These are phyloP conservation scores for Hemisphaericaspora xylanilytica DNA, from an alignment of 1,139 yeast genomes.

Conservation along the genomic window DNA sequence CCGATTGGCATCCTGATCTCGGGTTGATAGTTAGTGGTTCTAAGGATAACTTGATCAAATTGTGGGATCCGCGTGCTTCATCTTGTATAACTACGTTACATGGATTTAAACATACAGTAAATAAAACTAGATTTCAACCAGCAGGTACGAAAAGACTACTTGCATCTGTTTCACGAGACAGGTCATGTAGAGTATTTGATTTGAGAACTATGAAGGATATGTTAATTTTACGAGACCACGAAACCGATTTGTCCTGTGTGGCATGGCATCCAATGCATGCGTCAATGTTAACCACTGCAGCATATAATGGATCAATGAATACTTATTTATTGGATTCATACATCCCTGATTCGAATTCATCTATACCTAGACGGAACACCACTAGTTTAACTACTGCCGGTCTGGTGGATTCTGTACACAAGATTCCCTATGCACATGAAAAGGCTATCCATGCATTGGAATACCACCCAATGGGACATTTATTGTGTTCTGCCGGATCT, in stretches of 20 bases:
- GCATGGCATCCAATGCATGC: constrained; percentile 94
- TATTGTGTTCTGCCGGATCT: constrained; percentile 88
- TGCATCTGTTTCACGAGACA: constrained; percentile 86
- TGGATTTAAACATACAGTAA: constrained; percentile 91
- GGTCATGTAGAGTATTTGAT: constrained; percentile 85
- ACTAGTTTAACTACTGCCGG: constrained; percentile 16
- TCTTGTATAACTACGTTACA: constrained; percentile 76
- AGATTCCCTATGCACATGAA: constrained; percentile 90
- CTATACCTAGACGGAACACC: constrained; percentile 12
- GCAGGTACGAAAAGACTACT: constrained; percentile 64
- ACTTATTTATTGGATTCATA: constrained; percentile 69
- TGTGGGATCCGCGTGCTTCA: constrained; percentile 92
- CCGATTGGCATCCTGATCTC: constrained; percentile 93
- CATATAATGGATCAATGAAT: constrained; percentile 82
- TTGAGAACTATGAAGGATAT: constrained; percentile 79
- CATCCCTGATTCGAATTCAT: constrained; percentile 27
- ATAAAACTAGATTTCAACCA: constrained; percentile 79
- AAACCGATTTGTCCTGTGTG: constrained; percentile 79
- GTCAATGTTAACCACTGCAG: constrained; percentile 77
- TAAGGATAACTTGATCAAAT: constrained; percentile 85
- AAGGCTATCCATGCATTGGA: constrained; percentile 87
- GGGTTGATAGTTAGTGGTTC: constrained; percentile 88
- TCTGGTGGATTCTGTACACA: constrained; percentile 52
- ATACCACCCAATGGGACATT: constrained; percentile 92
- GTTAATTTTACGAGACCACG: constrained; percentile 71